Evolutionary conservation across 305 asterid species (phyloP), one percentile per base, ranked within the genome.

Genomic region (Plantago lanceolata): DNA sequence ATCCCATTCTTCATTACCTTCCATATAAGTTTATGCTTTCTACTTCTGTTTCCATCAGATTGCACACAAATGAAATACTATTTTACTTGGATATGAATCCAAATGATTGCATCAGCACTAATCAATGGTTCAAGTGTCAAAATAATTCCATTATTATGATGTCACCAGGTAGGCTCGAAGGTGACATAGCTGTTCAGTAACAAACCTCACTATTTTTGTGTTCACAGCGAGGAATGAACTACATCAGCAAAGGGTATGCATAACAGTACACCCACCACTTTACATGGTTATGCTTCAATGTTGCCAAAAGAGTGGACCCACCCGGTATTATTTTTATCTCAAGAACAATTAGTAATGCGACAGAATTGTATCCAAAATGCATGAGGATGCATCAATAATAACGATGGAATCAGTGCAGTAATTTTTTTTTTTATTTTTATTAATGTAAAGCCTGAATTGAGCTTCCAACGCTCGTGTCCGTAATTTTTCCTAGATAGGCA

Each of bases 251-350:
- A 44, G 20, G 50, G n/a, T 19, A 45, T 29, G 31, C 24, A 47
- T 17, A 11, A 9, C 17, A 50, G n/a, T 13, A n/a, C 51, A 59
- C 20, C 54, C 62, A 29, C 20, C 19, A 60, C 45, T 8, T 67
- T 55, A n/a, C n/a, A n/a, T n/a, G n/a, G n/a, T n/a, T n/a, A 33
- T 33, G 40, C 40, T 33, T 33, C 40, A 33, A 1, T 31, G 19
- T 59, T 61, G 31, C 20, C 28, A 47, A 40, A 49, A 66, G 48
- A 59, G 65, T 47, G 28, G 60, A 40, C 64, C 71, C 69, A 66
- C n/a, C n/a, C n/a, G n/a, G n/a, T n/a, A n/a, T n/a, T n/a, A n/a
- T n/a, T n/a, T n/a, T n/a, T 43, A 65, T 35, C 43, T 11, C 43
- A 35, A 8, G 12, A 8, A 6, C 43, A 8, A 35, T 11, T 8